Conservation (phyloP, 2,329 filamentous ascomycete species). For the Trichoderma cornu-damae region DNA sequence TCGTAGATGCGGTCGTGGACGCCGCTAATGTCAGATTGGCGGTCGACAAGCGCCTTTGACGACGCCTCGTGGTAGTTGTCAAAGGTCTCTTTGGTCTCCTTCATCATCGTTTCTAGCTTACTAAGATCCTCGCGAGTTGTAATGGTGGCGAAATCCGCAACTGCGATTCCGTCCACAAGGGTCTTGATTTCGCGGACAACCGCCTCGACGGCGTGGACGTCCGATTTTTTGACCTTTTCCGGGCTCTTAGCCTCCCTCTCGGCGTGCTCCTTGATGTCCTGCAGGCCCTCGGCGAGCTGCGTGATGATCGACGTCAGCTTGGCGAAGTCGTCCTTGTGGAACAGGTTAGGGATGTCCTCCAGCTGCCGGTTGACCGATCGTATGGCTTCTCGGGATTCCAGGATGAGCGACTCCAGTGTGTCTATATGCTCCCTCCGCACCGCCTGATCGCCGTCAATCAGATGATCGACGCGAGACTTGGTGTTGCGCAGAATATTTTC, state of each 20-base stretch:
- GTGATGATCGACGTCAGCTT: conserved; percentile 72
- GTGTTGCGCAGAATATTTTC: conserved; percentile 87
- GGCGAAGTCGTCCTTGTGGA: conserved; percentile 73
- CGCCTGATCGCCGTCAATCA: conserved; percentile 65
- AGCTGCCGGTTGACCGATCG: conserved; percentile 57
- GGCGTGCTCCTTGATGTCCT: conserved; percentile 63
- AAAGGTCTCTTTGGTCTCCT: conserved; percentile 64
- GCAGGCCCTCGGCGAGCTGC: conserved; percentile 68
- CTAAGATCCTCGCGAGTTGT: conserved; percentile 69
- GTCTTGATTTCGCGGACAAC: conserved; percentile 81
- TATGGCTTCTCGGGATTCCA: conserved; percentile 71
- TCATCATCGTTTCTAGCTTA: conserved; percentile 61
- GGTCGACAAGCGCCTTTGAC: conserved; percentile 74
- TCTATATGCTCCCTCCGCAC: conserved; percentile 63
- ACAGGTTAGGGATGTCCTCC: conserved; percentile 35
- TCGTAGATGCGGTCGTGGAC: conserved; percentile 74
- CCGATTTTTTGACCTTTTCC: conserved; percentile 70
- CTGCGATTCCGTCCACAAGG: conserved; percentile 66
- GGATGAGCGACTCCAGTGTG: conserved; percentile 59
- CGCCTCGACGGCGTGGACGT: conserved; percentile 74
- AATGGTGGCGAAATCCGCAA: conserved; percentile 64
- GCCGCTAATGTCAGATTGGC: conserved; percentile 75
- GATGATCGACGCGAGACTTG: conserved; percentile 79
- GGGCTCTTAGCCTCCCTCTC: conserved; percentile 50
- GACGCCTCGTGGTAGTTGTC: conserved; percentile 66